phyloP scores from a whole-genome alignment of 768 basidiomycete genomes.

The Psilocybe cyanescens region DNA sequence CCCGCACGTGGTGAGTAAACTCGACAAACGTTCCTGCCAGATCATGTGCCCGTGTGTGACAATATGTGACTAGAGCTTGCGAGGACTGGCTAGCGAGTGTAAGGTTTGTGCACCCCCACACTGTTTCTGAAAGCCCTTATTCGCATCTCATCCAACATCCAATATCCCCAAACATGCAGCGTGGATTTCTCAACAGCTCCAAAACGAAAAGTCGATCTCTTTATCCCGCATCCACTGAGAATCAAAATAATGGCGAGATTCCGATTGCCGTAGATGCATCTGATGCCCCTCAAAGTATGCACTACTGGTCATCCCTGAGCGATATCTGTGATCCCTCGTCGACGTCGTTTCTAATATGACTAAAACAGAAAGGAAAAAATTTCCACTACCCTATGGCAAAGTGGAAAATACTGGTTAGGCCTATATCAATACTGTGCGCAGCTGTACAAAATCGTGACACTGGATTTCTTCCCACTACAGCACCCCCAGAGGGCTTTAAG shows the following conservation, averaged over 20 bases:
- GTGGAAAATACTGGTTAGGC: slow-evolving; percentile 5
- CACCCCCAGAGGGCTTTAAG: slow-evolving; percentile 7
- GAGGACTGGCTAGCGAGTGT: too few species aligned
- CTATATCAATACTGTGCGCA: neutral
- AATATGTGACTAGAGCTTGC: too few species aligned
- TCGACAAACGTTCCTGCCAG: too few species aligned
- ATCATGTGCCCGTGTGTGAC: too few species aligned
- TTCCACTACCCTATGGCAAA: slow-evolving; percentile 7
- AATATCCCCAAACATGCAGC: slow-evolving; percentile 20
- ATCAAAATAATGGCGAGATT: neutral
- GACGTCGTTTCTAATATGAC: too few species aligned
- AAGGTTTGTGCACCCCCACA: too few species aligned
- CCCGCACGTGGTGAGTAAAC: too few species aligned
- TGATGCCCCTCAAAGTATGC: neutral
- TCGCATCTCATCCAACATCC: neutral
- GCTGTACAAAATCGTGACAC: neutral
- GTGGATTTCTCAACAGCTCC: slow-evolving; percentile 28
- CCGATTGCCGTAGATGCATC: neutral
- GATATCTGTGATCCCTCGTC: neutral
- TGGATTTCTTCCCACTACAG: neutral
- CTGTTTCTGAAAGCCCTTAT: neutral
- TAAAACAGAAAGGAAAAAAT: too few species aligned
- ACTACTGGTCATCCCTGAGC: neutral
- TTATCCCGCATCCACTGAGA: neutral
- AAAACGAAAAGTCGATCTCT: slow-evolving; percentile 18